A percentile compares a stretch with the other conserved stretches of the same genome.
Evolutionary conservation across 148 eudicot species (phyloP).

Genomic region (Pouteria glomerata): DNA sequence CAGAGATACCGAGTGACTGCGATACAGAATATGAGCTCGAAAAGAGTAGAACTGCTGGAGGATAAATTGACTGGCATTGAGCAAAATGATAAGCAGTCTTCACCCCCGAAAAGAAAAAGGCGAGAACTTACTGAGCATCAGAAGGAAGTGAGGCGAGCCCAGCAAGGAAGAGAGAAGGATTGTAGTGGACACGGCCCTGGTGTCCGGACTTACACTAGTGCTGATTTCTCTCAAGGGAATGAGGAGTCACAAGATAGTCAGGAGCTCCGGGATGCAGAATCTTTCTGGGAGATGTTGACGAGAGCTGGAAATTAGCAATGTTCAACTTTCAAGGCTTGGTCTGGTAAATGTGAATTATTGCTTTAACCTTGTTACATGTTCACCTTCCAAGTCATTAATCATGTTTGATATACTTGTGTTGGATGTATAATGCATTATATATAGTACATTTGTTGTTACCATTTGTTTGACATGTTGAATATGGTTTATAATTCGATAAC

Average conservation of each 20-base stretch:
- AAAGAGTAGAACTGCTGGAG: conserved; percentile 56
- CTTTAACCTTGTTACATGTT: background rate
- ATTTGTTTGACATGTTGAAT: background rate
- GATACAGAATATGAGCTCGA: conserved; percentile 44
- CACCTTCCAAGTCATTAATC: background rate
- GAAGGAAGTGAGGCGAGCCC: conserved; percentile 85
- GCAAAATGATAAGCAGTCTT: conserved; percentile 8
- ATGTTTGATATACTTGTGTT: background rate
- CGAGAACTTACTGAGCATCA: conserved; percentile 77
- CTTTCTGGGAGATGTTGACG: conserved; percentile 65
- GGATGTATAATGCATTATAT: background rate
- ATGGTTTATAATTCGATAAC: background rate
- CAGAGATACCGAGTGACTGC: conserved; percentile 34
- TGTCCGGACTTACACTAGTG: conserved; percentile 59
- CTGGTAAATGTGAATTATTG: background rate
- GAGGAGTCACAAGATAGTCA: conserved; percentile 85
- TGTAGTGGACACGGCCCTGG: conserved; percentile 84
- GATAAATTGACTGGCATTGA: conserved; percentile 12
- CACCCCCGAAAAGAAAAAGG: conserved; percentile 42
- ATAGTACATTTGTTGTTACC: background rate
- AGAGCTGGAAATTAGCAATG: conserved; percentile 23
- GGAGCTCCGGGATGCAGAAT: conserved; percentile 47
- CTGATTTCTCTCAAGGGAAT: conserved; percentile 78
- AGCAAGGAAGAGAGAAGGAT: conserved; percentile 66
- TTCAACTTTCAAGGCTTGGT: background rate